These are phyloP conservation scores for Penicillium crystallinum DNA, from an alignment of 495 filamentous ascomycete species.

Conservation along the genomic window DNA sequence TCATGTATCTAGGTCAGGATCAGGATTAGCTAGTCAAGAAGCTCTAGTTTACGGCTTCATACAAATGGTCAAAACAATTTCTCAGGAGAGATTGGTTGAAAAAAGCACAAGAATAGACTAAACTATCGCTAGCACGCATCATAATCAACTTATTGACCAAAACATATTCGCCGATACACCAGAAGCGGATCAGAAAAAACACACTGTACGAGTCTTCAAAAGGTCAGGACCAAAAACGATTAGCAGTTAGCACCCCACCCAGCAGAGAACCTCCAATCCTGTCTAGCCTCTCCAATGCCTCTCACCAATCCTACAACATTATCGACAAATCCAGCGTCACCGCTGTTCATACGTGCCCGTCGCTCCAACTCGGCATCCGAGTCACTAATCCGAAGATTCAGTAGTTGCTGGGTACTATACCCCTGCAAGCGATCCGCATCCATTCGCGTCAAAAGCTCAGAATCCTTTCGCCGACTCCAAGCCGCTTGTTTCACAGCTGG, in stretches of 20 bases:
- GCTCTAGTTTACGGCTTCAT: no score
- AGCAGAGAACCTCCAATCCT: constrained; percentile 22
- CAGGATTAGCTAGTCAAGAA: no score
- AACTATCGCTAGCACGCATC: no score
- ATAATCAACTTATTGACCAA: no score
- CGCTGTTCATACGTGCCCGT: constrained; percentile 20
- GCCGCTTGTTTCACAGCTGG: constrained; percentile 36
- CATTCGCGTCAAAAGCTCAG: constrained; percentile 14
- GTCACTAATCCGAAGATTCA: constrained; percentile 5
- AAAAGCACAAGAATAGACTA: no score
- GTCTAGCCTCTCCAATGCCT: constrained; percentile 22
- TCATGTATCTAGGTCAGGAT: no score
- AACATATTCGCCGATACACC: no score
- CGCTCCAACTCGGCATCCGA: constrained; percentile 24
- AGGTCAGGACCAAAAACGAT: background rate
- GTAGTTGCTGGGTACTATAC: constrained; percentile 14
- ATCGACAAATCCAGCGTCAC: constrained; percentile 28
- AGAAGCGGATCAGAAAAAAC: no score
- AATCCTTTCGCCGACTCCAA: constrained; percentile 18
- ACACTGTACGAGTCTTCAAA: no score
- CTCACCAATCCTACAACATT: constrained; percentile 25
- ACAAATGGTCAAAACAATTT: no score
- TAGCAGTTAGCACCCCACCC: constrained; percentile 29
- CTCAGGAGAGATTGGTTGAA: no score
- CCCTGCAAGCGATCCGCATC: constrained; percentile 24